Evolutionary conservation across 805 yeast genomes (phyloP).

Genomic region (Myxozyma vanderwaltii): DNA sequence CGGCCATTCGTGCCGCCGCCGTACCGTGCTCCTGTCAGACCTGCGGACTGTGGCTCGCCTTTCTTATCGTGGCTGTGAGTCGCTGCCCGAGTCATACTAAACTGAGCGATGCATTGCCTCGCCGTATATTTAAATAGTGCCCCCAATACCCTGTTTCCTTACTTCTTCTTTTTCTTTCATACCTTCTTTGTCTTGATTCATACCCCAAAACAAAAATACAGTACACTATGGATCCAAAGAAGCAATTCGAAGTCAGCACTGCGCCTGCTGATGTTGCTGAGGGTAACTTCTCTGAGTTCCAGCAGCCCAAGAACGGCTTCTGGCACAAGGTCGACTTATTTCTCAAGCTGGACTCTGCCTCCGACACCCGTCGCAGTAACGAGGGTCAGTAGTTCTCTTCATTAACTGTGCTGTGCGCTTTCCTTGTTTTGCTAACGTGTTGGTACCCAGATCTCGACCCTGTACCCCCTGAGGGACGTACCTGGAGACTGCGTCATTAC

Average conservation of each 20-base stretch:
- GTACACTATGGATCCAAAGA: neutral
- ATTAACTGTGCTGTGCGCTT: no score
- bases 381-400: conserved; percentile 8
- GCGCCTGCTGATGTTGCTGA: conserved; percentile 1
- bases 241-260: neutral
- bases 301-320: conserved; percentile 9
- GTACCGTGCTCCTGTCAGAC: no score
- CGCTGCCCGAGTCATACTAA: no score
- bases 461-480: conserved; percentile 42
- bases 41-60: no score
- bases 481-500: conserved; percentile 51
- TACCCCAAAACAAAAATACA: neutral
- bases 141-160: neutral
- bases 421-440: no score
- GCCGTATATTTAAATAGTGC: no score
- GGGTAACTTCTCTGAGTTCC: conserved; percentile 3
- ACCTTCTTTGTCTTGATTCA: neutral
- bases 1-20: no score
- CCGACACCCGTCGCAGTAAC: conserved; percentile 8
- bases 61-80: no score
- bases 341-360: conserved; percentile 23
- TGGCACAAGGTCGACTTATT: conserved; percentile 18
- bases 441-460: conserved; percentile 28
- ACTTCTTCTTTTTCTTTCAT: neutral
- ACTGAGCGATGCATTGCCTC: no score